These are phyloP conservation scores for Pseudonectria foliicola DNA, from an alignment of 2,329 filamentous ascomycete genomes.

Conservation along the genomic window DNA sequence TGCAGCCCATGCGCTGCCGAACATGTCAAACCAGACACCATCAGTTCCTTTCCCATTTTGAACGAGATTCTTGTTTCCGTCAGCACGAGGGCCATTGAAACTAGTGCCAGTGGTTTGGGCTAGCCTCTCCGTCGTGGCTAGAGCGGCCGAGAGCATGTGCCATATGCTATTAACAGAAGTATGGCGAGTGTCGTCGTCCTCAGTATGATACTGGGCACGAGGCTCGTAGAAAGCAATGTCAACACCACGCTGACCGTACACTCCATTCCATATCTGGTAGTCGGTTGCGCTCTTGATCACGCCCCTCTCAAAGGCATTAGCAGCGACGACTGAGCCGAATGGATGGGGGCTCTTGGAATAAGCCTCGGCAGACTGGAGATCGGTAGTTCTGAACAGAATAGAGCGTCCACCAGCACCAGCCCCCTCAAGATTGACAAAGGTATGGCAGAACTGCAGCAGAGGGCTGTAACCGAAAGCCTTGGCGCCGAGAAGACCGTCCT, in stretches of 20 bases:
- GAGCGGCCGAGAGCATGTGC: slow-evolving; percentile 88
- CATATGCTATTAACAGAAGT: slow-evolving; percentile 66
- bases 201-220: slow-evolving; percentile 80
- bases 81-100: slow-evolving; percentile 55
- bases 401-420: slow-evolving; percentile 87
- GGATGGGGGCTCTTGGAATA: slow-evolving; percentile 68
- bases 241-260: slow-evolving; percentile 75
- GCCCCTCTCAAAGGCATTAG: slow-evolving; percentile 75
- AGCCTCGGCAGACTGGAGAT: slow-evolving; percentile 74
- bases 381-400: slow-evolving; percentile 79
- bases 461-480: slow-evolving; percentile 78
- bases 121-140: slow-evolving; percentile 66
- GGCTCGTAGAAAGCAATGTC: slow-evolving; percentile 91
- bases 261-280: slow-evolving; percentile 72
- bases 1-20: slow-evolving; percentile 71
- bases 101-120: slow-evolving; percentile 59
- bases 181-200: slow-evolving; percentile 78
- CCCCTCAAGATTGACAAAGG: slow-evolving; percentile 91
- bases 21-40: slow-evolving; percentile 91
- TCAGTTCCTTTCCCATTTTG: slow-evolving; percentile 58
- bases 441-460: slow-evolving; percentile 70
- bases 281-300: slow-evolving; percentile 83
- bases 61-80: slow-evolving; percentile 52
- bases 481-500: slow-evolving; percentile 85
- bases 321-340: slow-evolving; percentile 74